Percentiles rank a stretch among this genome's conserved stretches.
phyloP scores from a whole-genome alignment of 192 early-diverging fungal species.

The Podila epicladia region DNA sequence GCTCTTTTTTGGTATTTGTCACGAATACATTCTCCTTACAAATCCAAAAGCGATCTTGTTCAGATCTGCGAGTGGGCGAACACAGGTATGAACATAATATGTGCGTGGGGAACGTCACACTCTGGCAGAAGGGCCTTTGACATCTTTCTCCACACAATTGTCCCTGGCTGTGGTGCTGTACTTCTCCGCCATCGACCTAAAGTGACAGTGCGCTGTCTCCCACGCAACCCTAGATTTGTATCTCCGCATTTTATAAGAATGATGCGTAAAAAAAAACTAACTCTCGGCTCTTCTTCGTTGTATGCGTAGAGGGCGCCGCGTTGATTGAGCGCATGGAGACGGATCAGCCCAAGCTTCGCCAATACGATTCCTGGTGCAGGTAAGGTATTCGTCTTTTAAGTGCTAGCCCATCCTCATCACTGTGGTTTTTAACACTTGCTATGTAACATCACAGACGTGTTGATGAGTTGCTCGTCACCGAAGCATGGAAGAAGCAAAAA shows the following conservation, averaged over 20 bases:
- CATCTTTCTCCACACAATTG: too few species aligned
- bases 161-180: not conserved
- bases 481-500: conserved; percentile 72
- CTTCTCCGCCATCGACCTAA: not conserved
- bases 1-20: too few species aligned
- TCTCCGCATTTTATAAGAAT: not conserved
- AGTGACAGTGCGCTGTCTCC: conserved; percentile 2
- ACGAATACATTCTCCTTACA: too few species aligned
- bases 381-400: not conserved
- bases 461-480: conserved; percentile 65
- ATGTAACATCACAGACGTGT: conserved; percentile 51
- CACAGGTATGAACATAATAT: conserved; percentile 13
- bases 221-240: not conserved
- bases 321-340: conserved; percentile 63
- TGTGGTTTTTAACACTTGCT: not conserved
- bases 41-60: conserved; percentile 20
- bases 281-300: too few species aligned
- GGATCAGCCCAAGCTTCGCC: conserved; percentile 68
- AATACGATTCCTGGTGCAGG: conserved; percentile 76
- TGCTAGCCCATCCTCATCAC: not conserved
- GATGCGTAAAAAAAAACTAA: too few species aligned
- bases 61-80: conserved; percentile 46
- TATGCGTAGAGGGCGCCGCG: conserved; percentile 58
- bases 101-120: not conserved
- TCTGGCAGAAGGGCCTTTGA: not conserved